Conservation (phyloP, 2,329 filamentous ascomycete genomes). For the Arthrinium phaeospermum region DNA sequence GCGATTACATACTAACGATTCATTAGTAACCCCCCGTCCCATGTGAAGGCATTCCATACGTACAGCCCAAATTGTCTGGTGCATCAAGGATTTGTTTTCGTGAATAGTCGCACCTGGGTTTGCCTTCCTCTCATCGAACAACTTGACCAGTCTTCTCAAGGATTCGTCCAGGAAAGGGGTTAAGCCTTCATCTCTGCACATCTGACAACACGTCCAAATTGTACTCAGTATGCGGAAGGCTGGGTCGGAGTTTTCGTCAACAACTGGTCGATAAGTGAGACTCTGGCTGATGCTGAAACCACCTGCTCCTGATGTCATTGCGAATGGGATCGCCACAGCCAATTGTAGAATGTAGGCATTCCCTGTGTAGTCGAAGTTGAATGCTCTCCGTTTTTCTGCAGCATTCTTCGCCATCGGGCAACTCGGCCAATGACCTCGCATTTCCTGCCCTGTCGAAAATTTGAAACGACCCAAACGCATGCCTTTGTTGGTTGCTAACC, state of each 20-base stretch:
- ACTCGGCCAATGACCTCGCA: conserved; percentile 20
- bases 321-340: conserved; percentile 10
- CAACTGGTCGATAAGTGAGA: conserved; percentile 18
- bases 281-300: conserved; percentile 20
- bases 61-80: no score
- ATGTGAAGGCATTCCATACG: no score
- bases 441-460: background rate
- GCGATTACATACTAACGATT: no score
- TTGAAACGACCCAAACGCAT: background rate
- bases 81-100: no score
- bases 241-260: background rate
- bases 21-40: background rate
- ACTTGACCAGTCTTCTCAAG: no score
- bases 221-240: no score
- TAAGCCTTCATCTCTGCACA: no score
- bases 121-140: no score
- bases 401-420: conserved; percentile 1
- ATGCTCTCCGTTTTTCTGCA: background rate
- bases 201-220: background rate
- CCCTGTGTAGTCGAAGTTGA: background rate
- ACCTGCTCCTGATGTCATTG: conserved; percentile 19
- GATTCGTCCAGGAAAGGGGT: no score
- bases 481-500: no score
- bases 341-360: background rate
- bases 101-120: no score